phyloP scores from a whole-genome alignment of 805 yeast genomes.

The Saturnispora silvae region DNA sequence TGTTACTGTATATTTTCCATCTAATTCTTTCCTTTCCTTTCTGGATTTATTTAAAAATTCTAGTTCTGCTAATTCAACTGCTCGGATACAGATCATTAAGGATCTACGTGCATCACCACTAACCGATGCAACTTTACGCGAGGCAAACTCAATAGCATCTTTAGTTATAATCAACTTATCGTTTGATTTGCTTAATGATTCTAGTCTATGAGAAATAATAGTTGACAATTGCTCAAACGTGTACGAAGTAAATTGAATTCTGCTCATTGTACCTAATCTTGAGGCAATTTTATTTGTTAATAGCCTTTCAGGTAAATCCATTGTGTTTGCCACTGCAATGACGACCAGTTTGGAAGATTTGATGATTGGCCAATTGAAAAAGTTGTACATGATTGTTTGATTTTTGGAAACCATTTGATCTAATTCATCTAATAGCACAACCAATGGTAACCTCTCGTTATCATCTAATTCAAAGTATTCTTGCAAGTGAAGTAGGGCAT shows the following conservation, averaged over 20 bases:
- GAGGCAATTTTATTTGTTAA: constrained; percentile 84
- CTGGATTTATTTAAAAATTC: constrained; percentile 34
- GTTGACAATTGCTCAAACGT: constrained; percentile 64
- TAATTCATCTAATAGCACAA: constrained; percentile 80
- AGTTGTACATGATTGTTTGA: constrained; percentile 85
- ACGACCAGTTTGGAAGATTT: constrained; percentile 70
- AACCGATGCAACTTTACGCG: constrained; percentile 90
- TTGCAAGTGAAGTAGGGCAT: constrained; percentile 61
- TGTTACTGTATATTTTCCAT: constrained; percentile 43
- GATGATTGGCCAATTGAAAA: constrained; percentile 95
- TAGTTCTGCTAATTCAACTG: constrained; percentile 75
- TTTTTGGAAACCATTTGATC: constrained; percentile 81
- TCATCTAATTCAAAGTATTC: constrained; percentile 41
- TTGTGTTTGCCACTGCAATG: constrained; percentile 90
- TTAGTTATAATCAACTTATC: constrained; percentile 38
- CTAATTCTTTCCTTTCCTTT: constrained; percentile 19
- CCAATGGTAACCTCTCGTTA: constrained; percentile 40
- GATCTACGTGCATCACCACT: constrained; percentile 97
- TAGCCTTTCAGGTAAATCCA: constrained; percentile 90
- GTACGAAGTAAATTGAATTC: constrained; percentile 85
- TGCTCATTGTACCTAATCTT: constrained; percentile 66
- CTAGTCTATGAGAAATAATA: constrained; percentile 66
- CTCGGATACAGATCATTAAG: constrained; percentile 74
- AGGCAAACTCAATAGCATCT: constrained; percentile 85
- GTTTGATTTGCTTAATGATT: constrained; percentile 31